Conservation (phyloP, 2,329 filamentous ascomycete genomes). For the Coniochaeta sp. region DNA sequence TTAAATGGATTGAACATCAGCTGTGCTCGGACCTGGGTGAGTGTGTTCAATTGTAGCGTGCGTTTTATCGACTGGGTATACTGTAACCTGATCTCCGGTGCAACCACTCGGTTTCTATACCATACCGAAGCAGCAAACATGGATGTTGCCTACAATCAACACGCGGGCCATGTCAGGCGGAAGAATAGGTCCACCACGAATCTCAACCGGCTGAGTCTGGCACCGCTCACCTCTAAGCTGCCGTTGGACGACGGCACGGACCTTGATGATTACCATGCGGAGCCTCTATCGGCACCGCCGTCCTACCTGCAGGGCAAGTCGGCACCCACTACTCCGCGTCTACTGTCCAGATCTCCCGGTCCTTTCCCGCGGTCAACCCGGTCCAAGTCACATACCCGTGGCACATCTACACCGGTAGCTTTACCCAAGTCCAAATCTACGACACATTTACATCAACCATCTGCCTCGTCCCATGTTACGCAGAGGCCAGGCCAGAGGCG, state of each 20-base stretch:
- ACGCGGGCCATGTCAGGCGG: slow-evolving; percentile 47
- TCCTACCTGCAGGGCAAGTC: slow-evolving; percentile 57
- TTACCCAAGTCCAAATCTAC: slow-evolving; percentile 58
- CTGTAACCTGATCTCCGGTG: neutral
- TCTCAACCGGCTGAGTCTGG: slow-evolving; percentile 53
- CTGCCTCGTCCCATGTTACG: slow-evolving; percentile 14
- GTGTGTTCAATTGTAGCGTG: neutral
- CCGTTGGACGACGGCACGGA: slow-evolving; percentile 40
- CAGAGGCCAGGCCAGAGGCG: slow-evolving; percentile 13
- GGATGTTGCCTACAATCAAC: slow-evolving; percentile 55
- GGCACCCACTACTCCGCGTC: slow-evolving; percentile 55
- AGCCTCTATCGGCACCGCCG: slow-evolving; percentile 23
- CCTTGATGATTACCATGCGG: slow-evolving; percentile 32
- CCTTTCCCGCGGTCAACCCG: slow-evolving; percentile 24
- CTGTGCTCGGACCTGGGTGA: neutral
- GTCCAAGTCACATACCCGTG: slow-evolving; percentile 36
- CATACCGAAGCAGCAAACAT: slow-evolving; percentile 23
- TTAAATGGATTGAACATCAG: neutral
- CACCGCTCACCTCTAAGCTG: slow-evolving; percentile 55
- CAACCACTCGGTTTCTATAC: neutral
- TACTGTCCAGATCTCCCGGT: slow-evolving; percentile 51
- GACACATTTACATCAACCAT: slow-evolving; percentile 35
- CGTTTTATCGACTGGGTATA: neutral
- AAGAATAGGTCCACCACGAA: slow-evolving; percentile 52
- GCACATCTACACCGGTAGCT: slow-evolving; percentile 26